Percentiles rank a stretch among this genome's conserved stretches.
phyloP scores from a whole-genome alignment of 805 yeast species.

The Wickerhamiella dianesei region DNA sequence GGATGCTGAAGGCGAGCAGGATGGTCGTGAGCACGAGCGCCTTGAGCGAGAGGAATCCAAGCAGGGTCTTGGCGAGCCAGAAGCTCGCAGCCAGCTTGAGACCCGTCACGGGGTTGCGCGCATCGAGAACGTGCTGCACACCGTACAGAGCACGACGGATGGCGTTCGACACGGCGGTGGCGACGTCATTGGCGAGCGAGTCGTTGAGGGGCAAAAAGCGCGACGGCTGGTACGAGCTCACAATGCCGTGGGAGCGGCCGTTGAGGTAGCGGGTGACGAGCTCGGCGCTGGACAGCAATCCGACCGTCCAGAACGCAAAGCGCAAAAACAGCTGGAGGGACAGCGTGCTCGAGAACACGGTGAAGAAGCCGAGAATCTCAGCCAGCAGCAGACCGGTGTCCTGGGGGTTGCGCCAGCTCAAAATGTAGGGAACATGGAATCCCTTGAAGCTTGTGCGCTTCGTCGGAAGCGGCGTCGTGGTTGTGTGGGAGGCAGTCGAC shows the following conservation, averaged over 20 bases:
- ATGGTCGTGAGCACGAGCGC: slow-evolving; percentile 45
- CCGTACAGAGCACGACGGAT: slow-evolving; percentile 23
- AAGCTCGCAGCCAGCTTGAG: slow-evolving; percentile 61
- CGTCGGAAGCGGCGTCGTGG: not conserved
- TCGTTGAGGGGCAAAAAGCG: slow-evolving; percentile 29
- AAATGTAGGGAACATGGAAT: slow-evolving; percentile 28
- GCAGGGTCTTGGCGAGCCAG: slow-evolving; percentile 55
- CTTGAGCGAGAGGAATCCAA: slow-evolving; percentile 64
- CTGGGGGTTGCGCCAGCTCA: slow-evolving; percentile 66
- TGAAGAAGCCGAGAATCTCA: slow-evolving; percentile 42
- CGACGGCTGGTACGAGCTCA: slow-evolving; percentile 62
- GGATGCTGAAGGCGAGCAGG: slow-evolving; percentile 55
- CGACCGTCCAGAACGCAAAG: slow-evolving; percentile 43
- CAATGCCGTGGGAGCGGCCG: slow-evolving; percentile 56
- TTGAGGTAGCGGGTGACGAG: slow-evolving; percentile 56
- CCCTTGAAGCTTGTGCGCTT: slow-evolving; percentile 11
- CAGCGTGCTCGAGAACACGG: slow-evolving; percentile 26
- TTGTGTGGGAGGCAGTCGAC: not conserved
- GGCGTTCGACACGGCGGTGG: slow-evolving; percentile 30
- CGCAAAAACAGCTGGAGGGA: slow-evolving; percentile 22
- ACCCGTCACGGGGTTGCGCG: slow-evolving; percentile 27
- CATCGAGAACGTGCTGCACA: slow-evolving; percentile 33
- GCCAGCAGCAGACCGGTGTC: slow-evolving; percentile 53
- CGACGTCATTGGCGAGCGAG: slow-evolving; percentile 28
- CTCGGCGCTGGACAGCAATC: slow-evolving; percentile 60